Percentiles rank a stretch among this genome's conserved stretches.
Evolutionary conservation across 202 grass and related monocot genomes (phyloP).

Genomic region (Musa balbisiana): DNA sequence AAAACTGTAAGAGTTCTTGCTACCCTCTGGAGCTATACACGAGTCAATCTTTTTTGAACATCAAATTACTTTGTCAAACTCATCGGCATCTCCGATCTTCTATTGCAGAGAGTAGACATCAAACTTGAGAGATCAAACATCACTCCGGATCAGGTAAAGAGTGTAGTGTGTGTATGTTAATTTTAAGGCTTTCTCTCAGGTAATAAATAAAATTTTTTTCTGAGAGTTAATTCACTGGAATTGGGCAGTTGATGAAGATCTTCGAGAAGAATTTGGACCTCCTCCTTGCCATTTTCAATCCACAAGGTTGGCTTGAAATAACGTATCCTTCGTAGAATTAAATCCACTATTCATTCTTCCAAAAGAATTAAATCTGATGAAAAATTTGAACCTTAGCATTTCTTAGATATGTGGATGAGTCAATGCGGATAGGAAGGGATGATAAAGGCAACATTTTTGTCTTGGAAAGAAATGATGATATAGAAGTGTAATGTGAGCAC

Average conservation of each 20-base stretch:
- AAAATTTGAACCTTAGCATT: constrained; percentile 22
- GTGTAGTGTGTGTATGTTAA: not conserved
- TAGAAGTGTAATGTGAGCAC: constrained; percentile 23
- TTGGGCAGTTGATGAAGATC: constrained; percentile 65
- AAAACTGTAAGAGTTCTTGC: constrained; percentile 43
- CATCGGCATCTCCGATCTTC: constrained; percentile 4
- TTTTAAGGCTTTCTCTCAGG: not conserved
- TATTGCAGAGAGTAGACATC: constrained; percentile 73
- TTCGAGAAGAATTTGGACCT: constrained; percentile 83
- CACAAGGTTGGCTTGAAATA: constrained; percentile 95
- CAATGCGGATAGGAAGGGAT: constrained; percentile 71
- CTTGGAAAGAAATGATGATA: constrained; percentile 49
- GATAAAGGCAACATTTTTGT: constrained; percentile 91
- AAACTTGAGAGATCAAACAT: constrained; percentile 69
- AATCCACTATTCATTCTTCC: too few relatives aligned
- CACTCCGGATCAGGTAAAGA: constrained; percentile 69
- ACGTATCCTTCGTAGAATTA: too few relatives aligned
- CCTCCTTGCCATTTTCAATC: constrained; percentile 84
- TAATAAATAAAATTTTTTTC: not conserved
- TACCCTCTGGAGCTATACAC: not conserved
- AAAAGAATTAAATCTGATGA: not conserved
- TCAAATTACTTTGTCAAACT: constrained; percentile 24
- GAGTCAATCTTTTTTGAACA: not conserved
- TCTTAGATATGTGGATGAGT: constrained; percentile 71
- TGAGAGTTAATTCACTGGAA: not conserved